Base-by-base conservation (phyloP, 2,329 filamentous ascomycete species). In the Trichoderma asperellum region DNA sequence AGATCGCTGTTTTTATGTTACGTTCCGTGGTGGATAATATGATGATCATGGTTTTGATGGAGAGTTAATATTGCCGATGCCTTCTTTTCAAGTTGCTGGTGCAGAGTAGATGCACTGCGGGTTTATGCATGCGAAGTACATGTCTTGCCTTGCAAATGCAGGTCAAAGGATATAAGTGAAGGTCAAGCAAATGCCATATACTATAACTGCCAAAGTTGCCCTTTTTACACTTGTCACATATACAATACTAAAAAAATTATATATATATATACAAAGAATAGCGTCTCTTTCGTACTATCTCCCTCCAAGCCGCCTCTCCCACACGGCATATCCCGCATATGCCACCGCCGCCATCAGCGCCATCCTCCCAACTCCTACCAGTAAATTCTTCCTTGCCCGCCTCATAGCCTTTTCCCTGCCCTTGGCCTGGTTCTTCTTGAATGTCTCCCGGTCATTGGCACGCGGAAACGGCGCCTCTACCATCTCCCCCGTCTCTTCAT, bases 381-480 rank as follows among this genome's bases (percentile, higher is more conserved):
- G 56, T 11, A 79, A 27, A 16, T 76, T 77, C 16, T 69, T 35
- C 27, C 74, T 74, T 2, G 77, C 77, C 32, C 75, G 73, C 62
- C 55, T 49, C n/a, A 63, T 63, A 12, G 73, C 73, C 65, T 47
- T 70, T 12, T 35, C 49, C 43, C 64, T 37, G 47, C 71, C 70
- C 18, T 69, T 37, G 34, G 27, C 55, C n/a, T 68, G 62, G 8
- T 74, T 62, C 24, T 29, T 64, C 2, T 59, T 55, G 49, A 79
- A 79, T 18, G 70, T 62, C 32, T 72, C 74, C 1, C 76, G 73
- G 43, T 80, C 78, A 40, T 80, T 79, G 55, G 77, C 72, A 14
- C 71, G 76, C 2, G 79, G 79, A 18, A 79, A 80, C 1, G 77
- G 78, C 14, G 75, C 76, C 34, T 77, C 75, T 0, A 77, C 76